phyloP scores from a whole-genome alignment of 306 rosid genomes.

The Vigna mungo region DNA sequence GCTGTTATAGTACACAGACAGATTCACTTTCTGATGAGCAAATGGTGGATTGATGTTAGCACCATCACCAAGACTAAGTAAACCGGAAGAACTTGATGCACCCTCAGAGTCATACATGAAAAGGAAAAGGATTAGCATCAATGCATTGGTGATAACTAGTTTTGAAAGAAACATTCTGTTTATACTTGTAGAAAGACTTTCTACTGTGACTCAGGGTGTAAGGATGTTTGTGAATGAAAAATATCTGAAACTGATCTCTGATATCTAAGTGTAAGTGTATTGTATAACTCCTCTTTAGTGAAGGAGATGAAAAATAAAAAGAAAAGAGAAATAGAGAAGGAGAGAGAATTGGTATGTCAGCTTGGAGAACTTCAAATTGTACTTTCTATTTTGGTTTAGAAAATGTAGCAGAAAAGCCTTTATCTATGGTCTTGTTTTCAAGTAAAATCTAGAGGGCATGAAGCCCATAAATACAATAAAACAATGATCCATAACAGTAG shows the following conservation, averaged over 20 bases:
- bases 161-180: conserved; percentile 48
- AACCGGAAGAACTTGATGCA: conserved; percentile 36
- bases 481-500: neutral
- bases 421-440: conserved; percentile 1
- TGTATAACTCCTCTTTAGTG: neutral
- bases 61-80: conserved; percentile 1
- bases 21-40: conserved; percentile 56
- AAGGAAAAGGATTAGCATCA: conserved; percentile 39
- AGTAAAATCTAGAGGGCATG: conserved; percentile 10
- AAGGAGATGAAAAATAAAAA: neutral
- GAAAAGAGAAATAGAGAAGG: neutral
- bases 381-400: neutral
- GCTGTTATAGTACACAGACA: conserved; percentile 63
- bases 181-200: neutral
- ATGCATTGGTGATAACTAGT: conserved; percentile 32
- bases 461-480: conserved; percentile 7
- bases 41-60: neutral
- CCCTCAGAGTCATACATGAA: conserved; percentile 42
- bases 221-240: conserved; percentile 17
- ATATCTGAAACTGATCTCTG: conserved; percentile 3
- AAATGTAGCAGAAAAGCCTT: conserved; percentile 6
- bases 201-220: neutral
- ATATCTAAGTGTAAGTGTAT: neutral
- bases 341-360: neutral
- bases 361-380: neutral